A percentile compares a stretch with the other conserved stretches of the same genome.
Conservation (phyloP, 2,329 filamentous ascomycete genomes). For the Fusarium virguliforme region DNA sequence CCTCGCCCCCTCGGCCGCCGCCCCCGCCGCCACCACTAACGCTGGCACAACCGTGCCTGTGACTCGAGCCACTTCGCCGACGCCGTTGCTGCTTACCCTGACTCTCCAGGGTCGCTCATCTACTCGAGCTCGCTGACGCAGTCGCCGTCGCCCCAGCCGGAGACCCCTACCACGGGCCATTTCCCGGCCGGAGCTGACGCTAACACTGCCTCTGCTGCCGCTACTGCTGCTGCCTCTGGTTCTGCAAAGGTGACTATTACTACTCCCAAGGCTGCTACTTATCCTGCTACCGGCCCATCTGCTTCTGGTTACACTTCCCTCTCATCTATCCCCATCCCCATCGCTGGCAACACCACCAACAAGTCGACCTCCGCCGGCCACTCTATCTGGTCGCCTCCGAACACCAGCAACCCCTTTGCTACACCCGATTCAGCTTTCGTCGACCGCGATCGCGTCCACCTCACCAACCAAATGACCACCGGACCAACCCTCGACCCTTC, state of each 20-base stretch:
- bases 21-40: constrained; percentile 49
- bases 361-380: constrained; percentile 29
- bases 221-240: constrained; percentile 46
- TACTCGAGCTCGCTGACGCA: constrained; percentile 57
- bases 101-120: constrained; percentile 55
- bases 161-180: constrained; percentile 53
- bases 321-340: constrained; percentile 55
- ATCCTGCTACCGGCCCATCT: constrained; percentile 39
- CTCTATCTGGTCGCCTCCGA: constrained; percentile 7
- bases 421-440: constrained; percentile 49
- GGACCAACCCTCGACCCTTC: constrained; percentile 71
- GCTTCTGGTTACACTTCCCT: constrained; percentile 43
- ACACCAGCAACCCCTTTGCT: constrained; percentile 45
- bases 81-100: constrained; percentile 51
- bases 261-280: constrained; percentile 47
- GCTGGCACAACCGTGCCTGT: constrained; percentile 40
- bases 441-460: constrained; percentile 47
- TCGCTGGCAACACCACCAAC: constrained; percentile 27
- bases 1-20: constrained; percentile 45
- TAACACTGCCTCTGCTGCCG: constrained; percentile 49
- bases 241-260: constrained; percentile 47
- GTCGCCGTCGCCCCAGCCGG: constrained; percentile 57
- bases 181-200: constrained; percentile 50
- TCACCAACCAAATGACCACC: constrained; percentile 69
- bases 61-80: constrained; percentile 49